These are phyloP conservation scores for Cymbidium sinense DNA, from an alignment of 106 monocot species.

Conservation along the genomic window DNA sequence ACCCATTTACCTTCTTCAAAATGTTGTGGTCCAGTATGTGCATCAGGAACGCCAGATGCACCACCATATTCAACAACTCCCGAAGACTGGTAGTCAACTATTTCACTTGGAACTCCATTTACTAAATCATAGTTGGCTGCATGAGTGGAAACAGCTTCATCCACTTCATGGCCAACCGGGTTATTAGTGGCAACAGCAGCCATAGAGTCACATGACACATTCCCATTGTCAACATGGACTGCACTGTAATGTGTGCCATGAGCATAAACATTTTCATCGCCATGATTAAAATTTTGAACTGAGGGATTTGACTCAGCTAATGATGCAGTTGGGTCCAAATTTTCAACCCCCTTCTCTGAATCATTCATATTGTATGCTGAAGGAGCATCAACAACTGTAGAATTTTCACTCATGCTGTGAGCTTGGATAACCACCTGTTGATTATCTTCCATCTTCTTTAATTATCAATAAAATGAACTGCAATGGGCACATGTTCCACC, in stretches of 20 bases:
- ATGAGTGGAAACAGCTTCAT: not conserved
- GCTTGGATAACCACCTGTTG: slow-evolving; percentile 6
- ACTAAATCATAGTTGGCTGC: slow-evolving; percentile 24
- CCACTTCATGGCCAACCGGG: slow-evolving; percentile 11
- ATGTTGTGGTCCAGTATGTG: slow-evolving; percentile 22
- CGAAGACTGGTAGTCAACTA: slow-evolving; percentile 29
- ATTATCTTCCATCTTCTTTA: slow-evolving; percentile 25
- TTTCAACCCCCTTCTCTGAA: slow-evolving; percentile 7
- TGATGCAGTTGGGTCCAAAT: not conserved
- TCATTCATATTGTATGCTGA: not conserved
- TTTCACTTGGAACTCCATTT: slow-evolving; percentile 37
- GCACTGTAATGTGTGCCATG: slow-evolving; percentile 5
- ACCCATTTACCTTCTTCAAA: slow-evolving; percentile 32
- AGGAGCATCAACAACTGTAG: slow-evolving; percentile 4
- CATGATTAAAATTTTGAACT: slow-evolving; percentile 11
- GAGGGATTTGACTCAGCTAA: slow-evolving; percentile 4
- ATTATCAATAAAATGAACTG: not conserved
- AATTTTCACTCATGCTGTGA: not conserved
- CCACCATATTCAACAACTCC: slow-evolving; percentile 38
- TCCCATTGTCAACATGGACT: slow-evolving; percentile 9
- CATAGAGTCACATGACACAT: slow-evolving; percentile 7
- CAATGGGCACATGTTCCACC: not conserved
- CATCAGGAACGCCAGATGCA: slow-evolving; percentile 18
- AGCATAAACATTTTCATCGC: slow-evolving; percentile 6
- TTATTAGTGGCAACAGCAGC: slow-evolving; percentile 13